These are phyloP conservation scores for Sporothrix brunneoviolacea DNA, from an alignment of 2,329 filamentous ascomycete species.

Conservation along the genomic window DNA sequence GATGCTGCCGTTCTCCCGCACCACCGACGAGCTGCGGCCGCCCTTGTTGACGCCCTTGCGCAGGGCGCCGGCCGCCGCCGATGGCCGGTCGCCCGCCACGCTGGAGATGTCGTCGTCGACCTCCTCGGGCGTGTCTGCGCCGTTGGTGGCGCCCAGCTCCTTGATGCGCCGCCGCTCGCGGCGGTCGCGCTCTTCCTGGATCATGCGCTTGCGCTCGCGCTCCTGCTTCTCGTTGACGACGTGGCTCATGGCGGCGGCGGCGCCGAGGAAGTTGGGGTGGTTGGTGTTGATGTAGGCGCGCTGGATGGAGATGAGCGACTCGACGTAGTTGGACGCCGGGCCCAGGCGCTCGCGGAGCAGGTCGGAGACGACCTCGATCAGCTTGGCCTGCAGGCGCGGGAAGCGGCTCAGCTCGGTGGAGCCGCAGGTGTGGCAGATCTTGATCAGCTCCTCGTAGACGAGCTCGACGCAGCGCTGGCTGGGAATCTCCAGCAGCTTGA, in stretches of 20 bases:
- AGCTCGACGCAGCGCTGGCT: conserved; percentile 96
- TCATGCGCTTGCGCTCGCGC: conserved; percentile 72
- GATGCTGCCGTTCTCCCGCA: conserved; percentile 62
- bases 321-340: conserved; percentile 83
- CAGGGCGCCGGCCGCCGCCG: conserved; percentile 47
- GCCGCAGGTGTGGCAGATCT: conserved; percentile 97
- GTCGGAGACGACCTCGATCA: conserved; percentile 97
- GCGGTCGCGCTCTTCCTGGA: conserved; percentile 79
- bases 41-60: conserved; percentile 55
- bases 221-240: conserved; percentile 95
- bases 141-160: conserved; percentile 72
- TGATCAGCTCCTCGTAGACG: conserved; percentile 97
- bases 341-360: conserved; percentile 86
- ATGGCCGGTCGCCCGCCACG: conserved; percentile 26
- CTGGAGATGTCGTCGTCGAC: conserved; percentile 65
- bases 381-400: conserved; percentile 86
- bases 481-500: conserved; percentile 90
- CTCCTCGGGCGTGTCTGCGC: conserved; percentile 44
- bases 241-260: conserved; percentile 93
- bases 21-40: conserved; percentile 71
- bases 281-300: conserved; percentile 99
- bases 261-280: conserved; percentile 95
- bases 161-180: conserved; percentile 77
- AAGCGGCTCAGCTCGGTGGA: conserved; percentile 89
- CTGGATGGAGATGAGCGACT: conserved; percentile 95